Conservation (phyloP, 2,329 filamentous ascomycete genomes). For the Aureobasidium leucospermi region DNA sequence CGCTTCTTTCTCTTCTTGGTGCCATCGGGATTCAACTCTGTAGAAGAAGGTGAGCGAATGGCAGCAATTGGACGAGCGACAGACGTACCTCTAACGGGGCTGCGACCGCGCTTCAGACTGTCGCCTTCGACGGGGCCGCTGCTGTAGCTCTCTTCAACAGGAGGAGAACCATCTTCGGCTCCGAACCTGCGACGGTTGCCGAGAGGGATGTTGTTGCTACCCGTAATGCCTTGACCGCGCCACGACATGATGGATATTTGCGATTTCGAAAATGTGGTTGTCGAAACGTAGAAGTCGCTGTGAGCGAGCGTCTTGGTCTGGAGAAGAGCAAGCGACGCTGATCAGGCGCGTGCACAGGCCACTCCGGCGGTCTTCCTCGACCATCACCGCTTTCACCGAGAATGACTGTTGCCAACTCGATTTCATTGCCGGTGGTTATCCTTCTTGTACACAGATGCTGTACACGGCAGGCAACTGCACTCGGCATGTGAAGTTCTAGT, state of each 20-base stretch:
- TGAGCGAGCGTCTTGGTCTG: not conserved
- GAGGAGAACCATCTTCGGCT: conserved; percentile 39
- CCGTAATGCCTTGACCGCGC: conserved; percentile 76
- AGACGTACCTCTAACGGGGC: conserved; percentile 68
- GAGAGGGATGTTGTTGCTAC: conserved; percentile 95
- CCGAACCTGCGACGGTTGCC: conserved; percentile 77
- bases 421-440: no score
- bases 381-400: no score
- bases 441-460: no score
- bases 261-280: not conserved
- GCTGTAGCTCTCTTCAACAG: conserved; percentile 64
- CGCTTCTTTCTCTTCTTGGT: conserved; percentile 91
- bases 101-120: conserved; percentile 76
- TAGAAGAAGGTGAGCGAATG: conserved; percentile 17
- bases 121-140: conserved; percentile 63
- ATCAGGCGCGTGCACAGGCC: not conserved
- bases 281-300: not conserved
- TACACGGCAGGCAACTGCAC: no score
- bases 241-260: conserved; percentile 47
- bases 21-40: conserved; percentile 54
- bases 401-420: no score
- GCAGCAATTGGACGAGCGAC: not conserved
- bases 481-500: no score
- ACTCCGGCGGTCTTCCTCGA: no score
- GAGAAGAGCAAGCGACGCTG: not conserved